A percentile compares a stretch with the other conserved stretches of the same genome.
phyloP scores from a whole-genome alignment of 1,139 yeast species.

The Arxiozyma bovina region DNA sequence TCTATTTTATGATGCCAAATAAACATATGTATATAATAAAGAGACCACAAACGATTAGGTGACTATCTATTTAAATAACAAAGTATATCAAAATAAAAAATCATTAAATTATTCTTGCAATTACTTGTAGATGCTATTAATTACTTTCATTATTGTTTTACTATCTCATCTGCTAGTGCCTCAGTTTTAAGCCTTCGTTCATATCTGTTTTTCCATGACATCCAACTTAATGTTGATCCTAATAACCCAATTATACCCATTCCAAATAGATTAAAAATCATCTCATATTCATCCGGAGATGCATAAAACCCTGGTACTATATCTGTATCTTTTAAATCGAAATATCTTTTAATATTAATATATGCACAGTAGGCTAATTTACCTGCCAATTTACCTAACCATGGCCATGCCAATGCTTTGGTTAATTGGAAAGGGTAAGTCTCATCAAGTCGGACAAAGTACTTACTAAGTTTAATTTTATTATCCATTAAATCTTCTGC shows the following conservation, averaged over 20 bases:
- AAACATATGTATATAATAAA: too few species aligned
- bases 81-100: too few species aligned
- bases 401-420: slow-evolving; percentile 10
- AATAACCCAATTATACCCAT: slow-evolving; percentile 6
- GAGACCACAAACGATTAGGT: too few species aligned
- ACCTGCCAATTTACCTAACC: slow-evolving; percentile 6
- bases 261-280: slow-evolving; percentile 34
- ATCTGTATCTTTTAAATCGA: slow-evolving; percentile 1
- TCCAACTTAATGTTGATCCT: neutral
- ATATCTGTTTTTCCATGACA: neutral
- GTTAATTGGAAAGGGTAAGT: neutral
- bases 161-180: neutral
- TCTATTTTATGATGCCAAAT: neutral
- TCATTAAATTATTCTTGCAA: too few species aligned
- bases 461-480: neutral
- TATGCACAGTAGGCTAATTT: neutral
- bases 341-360: slow-evolving; percentile 1
- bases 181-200: neutral
- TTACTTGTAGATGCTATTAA: too few species aligned
- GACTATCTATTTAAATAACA: too few species aligned
- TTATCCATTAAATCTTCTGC: neutral
- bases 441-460: neutral
- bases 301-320: slow-evolving; percentile 4
- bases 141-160: neutral
- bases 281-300: slow-evolving; percentile 35